Conservation (phyloP, 2,329 filamentous ascomycete genomes). For the Ilyonectria mors-panacis region DNA sequence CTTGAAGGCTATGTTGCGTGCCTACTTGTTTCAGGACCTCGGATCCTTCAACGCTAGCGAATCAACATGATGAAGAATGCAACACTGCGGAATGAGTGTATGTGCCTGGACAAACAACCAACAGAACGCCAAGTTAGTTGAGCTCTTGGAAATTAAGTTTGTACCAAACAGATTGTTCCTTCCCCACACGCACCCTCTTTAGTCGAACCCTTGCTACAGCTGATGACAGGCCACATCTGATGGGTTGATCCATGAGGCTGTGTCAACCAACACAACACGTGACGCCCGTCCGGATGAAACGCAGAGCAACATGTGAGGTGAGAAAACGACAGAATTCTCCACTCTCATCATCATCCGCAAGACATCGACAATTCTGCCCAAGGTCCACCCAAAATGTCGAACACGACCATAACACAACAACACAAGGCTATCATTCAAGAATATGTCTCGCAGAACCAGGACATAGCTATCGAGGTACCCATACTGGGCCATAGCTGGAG, state of each 20-base stretch:
- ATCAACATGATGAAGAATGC: neutral
- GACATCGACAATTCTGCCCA: neutral
- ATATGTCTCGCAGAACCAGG: neutral
- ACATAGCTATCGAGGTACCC: neutral
- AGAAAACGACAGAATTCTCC: neutral
- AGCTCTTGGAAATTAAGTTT: neutral
- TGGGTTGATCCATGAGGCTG: neutral
- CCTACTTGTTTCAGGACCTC: neutral
- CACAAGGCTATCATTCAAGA: neutral
- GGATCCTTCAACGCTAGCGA: neutral
- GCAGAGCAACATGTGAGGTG: neutral
- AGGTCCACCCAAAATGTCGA: neutral
- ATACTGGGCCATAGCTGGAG: neutral
- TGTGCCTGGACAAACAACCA: neutral
- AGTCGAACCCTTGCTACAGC: neutral
- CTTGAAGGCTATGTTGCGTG: neutral
- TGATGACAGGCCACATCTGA: neutral
- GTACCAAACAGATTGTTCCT: neutral
- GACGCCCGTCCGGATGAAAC: neutral
- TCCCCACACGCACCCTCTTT: neutral
- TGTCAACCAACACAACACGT: neutral
- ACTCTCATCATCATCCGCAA: neutral
- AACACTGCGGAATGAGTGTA: neutral
- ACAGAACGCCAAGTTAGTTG: neutral
- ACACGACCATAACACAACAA: neutral